Evolutionary conservation across 1,284 basidiomycete genomes (phyloP), one percentile per base, ranked within the genome.

Genomic region (Waitea zeae): DNA sequence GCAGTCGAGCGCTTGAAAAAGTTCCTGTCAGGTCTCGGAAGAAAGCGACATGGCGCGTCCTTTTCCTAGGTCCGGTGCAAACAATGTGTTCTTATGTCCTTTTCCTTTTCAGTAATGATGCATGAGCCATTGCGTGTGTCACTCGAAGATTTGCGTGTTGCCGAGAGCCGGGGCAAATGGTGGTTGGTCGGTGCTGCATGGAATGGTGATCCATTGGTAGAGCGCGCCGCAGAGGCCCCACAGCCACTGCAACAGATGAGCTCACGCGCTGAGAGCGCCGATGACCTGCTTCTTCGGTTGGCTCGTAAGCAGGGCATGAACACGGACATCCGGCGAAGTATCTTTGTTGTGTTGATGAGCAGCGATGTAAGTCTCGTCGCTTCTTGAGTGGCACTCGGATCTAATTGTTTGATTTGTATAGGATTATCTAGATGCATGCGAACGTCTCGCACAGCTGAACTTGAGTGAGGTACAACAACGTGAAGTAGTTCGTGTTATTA

Each of bases 181-280:
- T 98, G 95, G 95, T 64, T 97, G 2, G 86, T 97, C 24, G 95
- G 93, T 17, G 88, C 93, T 0, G 93, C 87, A 1, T 99, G 93
- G 93, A 70, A 71, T 18, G 93, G 93, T 1, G 80, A 97, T 47
- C 87, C 88, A 2, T 64, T 96, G 1, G 63, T 79, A 17, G 82
- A 89, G 38, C 67, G 62, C 34, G 63, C 69, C 42, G 59, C 38
- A 38, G 41, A 28, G 15, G 36, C 45, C 41, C 43, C 15, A 38
- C 39, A 20, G 43, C 43, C 17, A 41, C 39, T 27, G 40, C 47
- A 6, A 42, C 40, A 3, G 42, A 44, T 24, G 45, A 50, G 4
- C 46, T 58, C 46, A 31, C 51, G n/a, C n/a, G n/a, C n/a, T n/a
- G n/a, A n/a, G n/a, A n/a, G n/a, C 39, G 43, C 60, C 31, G 62